Evolutionary conservation across 768 basidiomycete species (phyloP), one percentile per base, ranked within the genome.

Genomic region (Serendipita sp.): DNA sequence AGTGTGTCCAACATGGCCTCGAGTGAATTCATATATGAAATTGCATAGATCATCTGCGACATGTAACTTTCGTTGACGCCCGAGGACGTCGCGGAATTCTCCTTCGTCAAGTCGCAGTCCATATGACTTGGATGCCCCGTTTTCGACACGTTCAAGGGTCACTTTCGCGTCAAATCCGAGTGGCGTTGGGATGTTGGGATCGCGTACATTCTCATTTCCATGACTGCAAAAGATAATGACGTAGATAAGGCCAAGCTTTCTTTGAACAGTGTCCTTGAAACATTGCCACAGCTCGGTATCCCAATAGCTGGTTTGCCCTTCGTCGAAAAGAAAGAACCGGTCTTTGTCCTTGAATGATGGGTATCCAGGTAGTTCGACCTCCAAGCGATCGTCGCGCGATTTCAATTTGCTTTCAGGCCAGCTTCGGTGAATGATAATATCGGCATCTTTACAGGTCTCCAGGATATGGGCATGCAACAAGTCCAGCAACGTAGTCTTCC

Each of bases 171-270:
- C 35, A 63, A 63, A 63, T 15, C 16, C 62, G 62, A 41, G 62
- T 45, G 62, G 62, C 30, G 35, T 15, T 45, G 62, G 62, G 62
- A 46, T 13, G 18, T 46, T 46, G 45, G 45, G 45, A 13, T 46
- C 45, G 45, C 18, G 45, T 46, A 46, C 45, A 46, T 18, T 46
- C 18, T 46, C 45, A 18, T 35, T 63, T 32, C 62, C 62, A 63
- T 63, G 47, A 63, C 37, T 45, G 62, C 62, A 63, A 44, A 63
- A 63, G 62, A 63, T 16, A 51, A 63, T 51, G 28, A 44, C 62
- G 62, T 63, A 44, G 62, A 11, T 11, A 15, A 15, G 62, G 16
- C 15, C 15, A 15, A 15, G 16, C 15, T 11, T 11, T 15, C 47
- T 41, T 37, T 51, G 35, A 44, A 63, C 28, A 15, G 16, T 18